Evolutionary conservation across 345 rosid genomes (phyloP), one percentile per base, ranked within the genome.

Genomic region (Salix purpurea): DNA sequence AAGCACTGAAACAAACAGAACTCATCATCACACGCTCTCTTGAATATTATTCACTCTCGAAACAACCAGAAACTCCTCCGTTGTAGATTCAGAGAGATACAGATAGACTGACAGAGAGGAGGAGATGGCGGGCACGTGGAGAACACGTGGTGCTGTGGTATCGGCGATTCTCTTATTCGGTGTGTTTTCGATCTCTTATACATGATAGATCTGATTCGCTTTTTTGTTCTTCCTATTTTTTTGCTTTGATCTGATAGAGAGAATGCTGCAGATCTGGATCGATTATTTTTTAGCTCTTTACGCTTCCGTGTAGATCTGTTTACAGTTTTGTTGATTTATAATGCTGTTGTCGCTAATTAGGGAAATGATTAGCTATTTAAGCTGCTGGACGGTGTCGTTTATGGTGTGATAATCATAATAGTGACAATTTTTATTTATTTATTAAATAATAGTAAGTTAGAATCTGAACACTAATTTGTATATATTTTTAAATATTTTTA

Each of bases 51-150:
- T 66, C 19, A 21, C 46, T 13, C 32, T 34, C 30, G 7, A 54
- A 24, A 7, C 37, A 12, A 4, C 61, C 46, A 32, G 73, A 2
- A 4, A 30, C 2, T 44, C 1, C 4, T 13, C 32, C 32, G 46
- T 62, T 39, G 44, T 21, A 65, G 23, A 34, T 32, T 15, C 23
- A 32, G 28, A 16, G 40, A 19, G 60, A 28, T 12, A 7, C 61
- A 23, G 34, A 40, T 0, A 40, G 44, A 16, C 34, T 32, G 3
- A 36, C 39, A 36, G 67, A 23, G 1, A 28, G n/a, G 28, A 21
- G 4, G 80, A 64, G 79, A 90, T 90, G 94, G 88, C 86, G 61
- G 78, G 88, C 92, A 83, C 83, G 65, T 78, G 81, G 87, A 81
- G 87, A 87, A 89, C 89, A 69, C 84, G 87, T 73, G 83, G 90